Evolutionary conservation across 2,329 filamentous ascomycete genomes (phyloP).

Genomic region (Penicillium sp.): DNA sequence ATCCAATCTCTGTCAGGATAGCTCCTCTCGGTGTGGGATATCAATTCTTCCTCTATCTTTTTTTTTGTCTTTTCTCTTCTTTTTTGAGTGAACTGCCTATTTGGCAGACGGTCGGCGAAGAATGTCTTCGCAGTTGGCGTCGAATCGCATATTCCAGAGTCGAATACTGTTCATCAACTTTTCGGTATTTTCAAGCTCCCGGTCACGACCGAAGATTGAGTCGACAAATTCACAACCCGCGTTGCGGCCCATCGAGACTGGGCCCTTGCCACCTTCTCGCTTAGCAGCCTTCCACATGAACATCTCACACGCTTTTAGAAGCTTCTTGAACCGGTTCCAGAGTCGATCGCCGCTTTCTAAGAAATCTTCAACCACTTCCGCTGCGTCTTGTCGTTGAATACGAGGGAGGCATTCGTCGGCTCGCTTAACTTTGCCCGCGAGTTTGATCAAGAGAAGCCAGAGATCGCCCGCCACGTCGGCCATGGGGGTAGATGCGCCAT

Average conservation of each 20-base stretch:
- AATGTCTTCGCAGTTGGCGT: slow-evolving; percentile 93
- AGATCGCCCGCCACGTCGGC: slow-evolving; percentile 90
- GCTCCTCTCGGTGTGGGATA: slow-evolving; percentile 3
- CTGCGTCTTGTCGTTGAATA: slow-evolving; percentile 70
- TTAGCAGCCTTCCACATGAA: slow-evolving; percentile 93
- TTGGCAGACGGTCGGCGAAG: slow-evolving; percentile 54
- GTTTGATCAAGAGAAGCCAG: slow-evolving; percentile 90
- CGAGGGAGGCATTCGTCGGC: slow-evolving; percentile 73
- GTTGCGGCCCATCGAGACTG: slow-evolving; percentile 78
- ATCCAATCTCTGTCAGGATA: slow-evolving; percentile 15
- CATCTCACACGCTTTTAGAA: slow-evolving; percentile 87
- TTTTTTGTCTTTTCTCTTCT: neutral
- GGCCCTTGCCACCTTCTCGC: slow-evolving; percentile 61
- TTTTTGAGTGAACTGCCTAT: slow-evolving; percentile 19
- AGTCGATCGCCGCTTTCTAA: slow-evolving; percentile 83
- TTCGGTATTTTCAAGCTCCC: slow-evolving; percentile 85
- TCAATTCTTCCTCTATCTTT: neutral
- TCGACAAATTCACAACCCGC: slow-evolving; percentile 94
- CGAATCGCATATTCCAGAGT: slow-evolving; percentile 89
- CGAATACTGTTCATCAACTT: slow-evolving; percentile 86
- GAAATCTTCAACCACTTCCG: slow-evolving; percentile 84
- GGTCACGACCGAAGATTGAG: slow-evolving; percentile 88
- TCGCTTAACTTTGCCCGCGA: slow-evolving; percentile 90
- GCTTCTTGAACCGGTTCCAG: slow-evolving; percentile 76
- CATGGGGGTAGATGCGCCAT: slow-evolving; percentile 77